Base-by-base conservation (phyloP, 106 monocot genomes). In the Dioscorea dumetorum region DNA sequence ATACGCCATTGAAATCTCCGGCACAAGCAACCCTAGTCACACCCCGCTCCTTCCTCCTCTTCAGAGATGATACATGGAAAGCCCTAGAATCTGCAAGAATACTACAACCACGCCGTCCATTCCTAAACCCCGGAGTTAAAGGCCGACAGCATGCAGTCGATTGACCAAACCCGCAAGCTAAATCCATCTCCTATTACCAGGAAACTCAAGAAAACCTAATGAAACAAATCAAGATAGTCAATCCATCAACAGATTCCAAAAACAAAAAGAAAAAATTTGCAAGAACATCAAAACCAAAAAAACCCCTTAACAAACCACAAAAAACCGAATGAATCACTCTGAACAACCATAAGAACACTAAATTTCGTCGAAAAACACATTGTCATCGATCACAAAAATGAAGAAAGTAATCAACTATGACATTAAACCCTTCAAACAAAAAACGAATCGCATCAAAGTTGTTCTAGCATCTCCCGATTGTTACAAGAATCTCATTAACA, bases 111-210 rank as follows among this genome's bases (percentile, higher is more conserved):
- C 56, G 21, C 20, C 69, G 78, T 61, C 73, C 34, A 12, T 51
- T 48, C 56, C 20, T 70, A 70, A 66, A 23, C 73, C 69, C 62
- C 5, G 61, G 3, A 53, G 24, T 72, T 14, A 63, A 17, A 22
- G 22, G 13, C 48, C 22, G 35, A 68, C 70, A 76, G 70, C 68
- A 59, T n/a, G 70, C 34, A 67, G 71, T 62, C 11, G 76, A 67
- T 16, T 76, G 83, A 70, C 64, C 64, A 74, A 78, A 70, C 62
- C 74, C 60, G 66, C 75, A 83, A 59, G 81, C 72, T 13, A 84
- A 66, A 82, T 93, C 83, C 93, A 93, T 93, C 66, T 56, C 61
- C 23, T 33, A 69, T 56, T 60, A 13, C 34, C 68, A 63, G 31
- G 48, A 63, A 64, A 33, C 61, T 41, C 41, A 41, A 41, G 41